Evolutionary conservation across 1,284 basidiomycete species (phyloP), one percentile per base, ranked within the genome.

Genomic region (Ustilago cynodontis): DNA sequence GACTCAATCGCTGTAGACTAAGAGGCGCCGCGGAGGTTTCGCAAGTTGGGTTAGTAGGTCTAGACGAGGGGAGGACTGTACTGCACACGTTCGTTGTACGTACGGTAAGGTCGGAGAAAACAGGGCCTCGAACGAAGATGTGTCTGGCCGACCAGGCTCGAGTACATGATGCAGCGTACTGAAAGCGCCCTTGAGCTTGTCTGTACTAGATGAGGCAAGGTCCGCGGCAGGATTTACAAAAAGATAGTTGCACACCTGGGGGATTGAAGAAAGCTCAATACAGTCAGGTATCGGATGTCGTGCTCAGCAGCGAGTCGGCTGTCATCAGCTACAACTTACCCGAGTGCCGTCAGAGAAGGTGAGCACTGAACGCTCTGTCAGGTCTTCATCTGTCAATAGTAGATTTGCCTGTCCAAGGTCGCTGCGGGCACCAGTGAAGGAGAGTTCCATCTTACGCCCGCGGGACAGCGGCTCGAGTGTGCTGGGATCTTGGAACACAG

Each of bases 391-490:
- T 16, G 60, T 50, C 53, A 72, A 29, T 0, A 67, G 33, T 20
- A 72, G n/a, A n/a, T 67, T 67, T 14, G 61, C 61, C 26, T 64
- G 57, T 14, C 70, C 65, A 8, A 72, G 70, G 33, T 64, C 65
- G 50, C 65, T 67, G 22, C 65, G 61, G 24, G 60, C 22, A 7
- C 61, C 65, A 16, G 53, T 60, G 29, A 57, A 72, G 16, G n/a
- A 33, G 6, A 72, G 39, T 35, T 67, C 50, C 57, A 67, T 57
- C 43, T 67, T 67, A 37, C 51, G 59, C 28, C 22, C 52, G 6
- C 22, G 51, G 9, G 51, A n/a, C 22, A 33, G n/a, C 10, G 28
- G 51, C 28, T 22, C 49, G 16, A n/a, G 13, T 1, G 33, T 26
- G 13, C 13, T 1, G 7, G 9, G 18, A 3, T 31, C 22, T n/a